These are phyloP conservation scores for Porphyrellus cyaneotinctus DNA, from an alignment of 768 basidiomycete genomes.

Conservation along the genomic window DNA sequence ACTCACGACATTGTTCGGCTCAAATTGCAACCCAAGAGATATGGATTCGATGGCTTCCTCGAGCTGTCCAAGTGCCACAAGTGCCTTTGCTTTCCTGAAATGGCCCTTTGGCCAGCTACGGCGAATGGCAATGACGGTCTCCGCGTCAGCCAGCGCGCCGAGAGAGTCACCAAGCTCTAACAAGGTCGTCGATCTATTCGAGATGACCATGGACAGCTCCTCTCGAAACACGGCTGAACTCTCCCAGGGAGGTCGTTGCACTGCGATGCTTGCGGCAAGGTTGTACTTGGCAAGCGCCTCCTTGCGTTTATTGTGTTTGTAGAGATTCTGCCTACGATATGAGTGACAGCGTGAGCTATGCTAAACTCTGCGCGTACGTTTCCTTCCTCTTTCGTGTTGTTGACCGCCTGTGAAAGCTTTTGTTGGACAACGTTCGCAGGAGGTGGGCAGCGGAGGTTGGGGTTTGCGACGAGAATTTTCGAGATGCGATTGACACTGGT, in stretches of 20 bases:
- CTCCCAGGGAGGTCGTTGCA: conserved; percentile 88
- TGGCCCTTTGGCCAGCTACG: conserved; percentile 93
- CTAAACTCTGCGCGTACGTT: conserved; percentile 59
- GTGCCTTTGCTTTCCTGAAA: conserved; percentile 88
- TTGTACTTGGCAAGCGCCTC: conserved; percentile 79
- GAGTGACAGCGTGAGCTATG: conserved; percentile 2
- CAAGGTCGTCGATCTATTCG: conserved; percentile 89
- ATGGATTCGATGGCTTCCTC: conserved; percentile 81
- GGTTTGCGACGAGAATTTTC: conserved; percentile 62
- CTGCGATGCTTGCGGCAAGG: conserved; percentile 69
- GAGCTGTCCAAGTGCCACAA: conserved; percentile 63
- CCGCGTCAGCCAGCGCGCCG: conserved; percentile 82
- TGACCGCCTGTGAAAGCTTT: conserved; percentile 71
- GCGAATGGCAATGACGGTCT: conserved; percentile 81
- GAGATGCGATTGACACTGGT: conserved; percentile 71
- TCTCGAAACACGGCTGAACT: conserved; percentile 77
- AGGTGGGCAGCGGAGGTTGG: conserved; percentile 71
- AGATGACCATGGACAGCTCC: conserved; percentile 84
- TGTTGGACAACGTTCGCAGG: conserved; percentile 74
- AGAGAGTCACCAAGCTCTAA: conserved; percentile 72
- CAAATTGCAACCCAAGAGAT: conserved; percentile 79
- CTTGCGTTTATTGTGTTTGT: conserved; percentile 66
- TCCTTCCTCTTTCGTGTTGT: conserved; percentile 86
- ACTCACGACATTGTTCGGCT: conserved; percentile 60
- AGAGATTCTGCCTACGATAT: conserved; percentile 52